phyloP scores from a whole-genome alignment of 1,284 basidiomycete species.

The Polyporus tsugae region DNA sequence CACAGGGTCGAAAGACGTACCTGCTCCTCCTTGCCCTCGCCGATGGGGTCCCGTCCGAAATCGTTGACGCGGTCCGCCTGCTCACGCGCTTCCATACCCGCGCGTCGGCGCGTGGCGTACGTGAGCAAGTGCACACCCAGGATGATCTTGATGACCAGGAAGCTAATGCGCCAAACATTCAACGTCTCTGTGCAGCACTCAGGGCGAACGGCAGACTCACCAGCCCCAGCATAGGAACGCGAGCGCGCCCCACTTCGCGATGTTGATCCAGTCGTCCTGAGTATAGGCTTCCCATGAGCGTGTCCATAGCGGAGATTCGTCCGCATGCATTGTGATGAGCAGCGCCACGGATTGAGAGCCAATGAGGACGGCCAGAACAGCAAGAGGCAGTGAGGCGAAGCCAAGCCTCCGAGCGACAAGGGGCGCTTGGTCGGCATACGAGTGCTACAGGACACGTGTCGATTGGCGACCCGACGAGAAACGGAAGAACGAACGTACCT shows the following conservation, averaged over 20 bases:
- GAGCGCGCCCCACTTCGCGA: slow-evolving; percentile 72
- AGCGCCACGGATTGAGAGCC: slow-evolving; percentile 83
- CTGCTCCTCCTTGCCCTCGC: slow-evolving; percentile 86
- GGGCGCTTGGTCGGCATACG: slow-evolving; percentile 96
- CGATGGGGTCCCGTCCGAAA: slow-evolving; percentile 86
- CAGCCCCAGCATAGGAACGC: slow-evolving; percentile 83
- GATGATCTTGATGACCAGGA: slow-evolving; percentile 87
- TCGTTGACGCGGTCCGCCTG: slow-evolving; percentile 81
- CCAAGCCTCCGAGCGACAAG: slow-evolving; percentile 93
- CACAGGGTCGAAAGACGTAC: slow-evolving; percentile 50
- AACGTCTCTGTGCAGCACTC: not conserved
- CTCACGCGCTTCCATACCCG: slow-evolving; percentile 80
- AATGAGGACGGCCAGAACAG: slow-evolving; percentile 91
- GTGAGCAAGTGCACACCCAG: slow-evolving; percentile 88
- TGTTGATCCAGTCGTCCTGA: slow-evolving; percentile 57
- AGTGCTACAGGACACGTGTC: slow-evolving; percentile 57
- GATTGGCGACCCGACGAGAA: not conserved
- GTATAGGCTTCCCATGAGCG: slow-evolving; percentile 44
- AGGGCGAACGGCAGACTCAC: slow-evolving; percentile 50
- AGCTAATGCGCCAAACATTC: slow-evolving; percentile 44
- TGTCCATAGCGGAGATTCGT: slow-evolving; percentile 52
- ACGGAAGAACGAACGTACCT: slow-evolving; percentile 52
- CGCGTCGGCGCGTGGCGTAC: slow-evolving; percentile 79
- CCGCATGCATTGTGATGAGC: slow-evolving; percentile 58
- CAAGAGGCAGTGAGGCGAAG: slow-evolving; percentile 92